Percentiles rank a stretch among this genome's conserved stretches.
Conservation (phyloP, 1,139 yeast genomes). For the Saccharomyces pastorianus region DNA sequence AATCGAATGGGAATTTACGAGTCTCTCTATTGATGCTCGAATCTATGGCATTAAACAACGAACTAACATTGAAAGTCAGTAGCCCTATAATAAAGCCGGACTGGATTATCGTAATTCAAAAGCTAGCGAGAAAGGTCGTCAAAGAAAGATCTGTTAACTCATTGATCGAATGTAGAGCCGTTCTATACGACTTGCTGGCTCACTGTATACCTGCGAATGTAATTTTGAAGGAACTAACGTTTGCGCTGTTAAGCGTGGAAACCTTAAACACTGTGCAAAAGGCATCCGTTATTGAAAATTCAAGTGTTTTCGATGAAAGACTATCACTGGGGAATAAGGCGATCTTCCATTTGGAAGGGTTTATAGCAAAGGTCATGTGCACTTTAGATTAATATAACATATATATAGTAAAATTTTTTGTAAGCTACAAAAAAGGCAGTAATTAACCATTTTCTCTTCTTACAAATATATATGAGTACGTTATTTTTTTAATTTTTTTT, state of each 20-base stretch:
- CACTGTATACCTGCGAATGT: constrained; percentile 88
- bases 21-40: constrained; percentile 73
- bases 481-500: neutral
- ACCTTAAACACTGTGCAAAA: constrained; percentile 20
- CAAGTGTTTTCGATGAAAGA: constrained; percentile 79
- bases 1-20: constrained; percentile 66
- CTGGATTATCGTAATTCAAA: constrained; percentile 74
- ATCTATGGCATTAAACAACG: constrained; percentile 72
- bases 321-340: constrained; percentile 79
- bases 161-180: constrained; percentile 64
- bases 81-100: constrained; percentile 58
- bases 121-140: constrained; percentile 52
- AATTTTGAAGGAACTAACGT: constrained; percentile 60
- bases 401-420: neutral
- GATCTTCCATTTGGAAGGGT: constrained; percentile 94
- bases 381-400: constrained; percentile 11
- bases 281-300: constrained; percentile 51
- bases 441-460: neutral
- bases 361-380: constrained; percentile 75
- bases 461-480: no score
- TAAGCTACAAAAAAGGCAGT: neutral
- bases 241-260: constrained; percentile 41
- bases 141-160: constrained; percentile 62
- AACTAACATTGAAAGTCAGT: constrained; percentile 38
- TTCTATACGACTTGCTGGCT: constrained; percentile 74